Percentiles rank a stretch among this genome's conserved stretches.
Conservation (phyloP, 495 filamentous ascomycete species). For the Tuber brumale region DNA sequence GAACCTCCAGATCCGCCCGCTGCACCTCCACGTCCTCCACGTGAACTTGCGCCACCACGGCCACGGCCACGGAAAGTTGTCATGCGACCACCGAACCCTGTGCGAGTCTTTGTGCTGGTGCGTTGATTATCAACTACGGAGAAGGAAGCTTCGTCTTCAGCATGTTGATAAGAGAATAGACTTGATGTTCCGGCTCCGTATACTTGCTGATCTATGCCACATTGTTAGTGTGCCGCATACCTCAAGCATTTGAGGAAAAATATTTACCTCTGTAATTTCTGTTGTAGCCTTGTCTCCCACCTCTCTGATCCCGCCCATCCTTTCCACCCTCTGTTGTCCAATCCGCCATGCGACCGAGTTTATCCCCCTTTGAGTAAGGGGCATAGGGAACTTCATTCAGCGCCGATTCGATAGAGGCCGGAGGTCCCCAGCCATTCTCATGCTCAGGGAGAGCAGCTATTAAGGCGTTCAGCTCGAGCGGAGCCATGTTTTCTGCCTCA, state of each 20-base stretch:
- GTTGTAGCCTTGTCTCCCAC: slow-evolving; percentile 79
- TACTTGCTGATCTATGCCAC: slow-evolving; percentile 76
- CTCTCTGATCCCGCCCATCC: slow-evolving; percentile 62
- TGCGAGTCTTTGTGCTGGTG: slow-evolving; percentile 70
- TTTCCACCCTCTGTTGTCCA: slow-evolving; percentile 87
- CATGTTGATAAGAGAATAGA: slow-evolving; percentile 79
- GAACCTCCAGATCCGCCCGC: slow-evolving; percentile 49
- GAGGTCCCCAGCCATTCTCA: slow-evolving; percentile 78
- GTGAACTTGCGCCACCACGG: slow-evolving; percentile 54
- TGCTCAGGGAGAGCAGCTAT: slow-evolving; percentile 53
- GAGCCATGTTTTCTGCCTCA: slow-evolving; percentile 28
- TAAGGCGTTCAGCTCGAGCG: slow-evolving; percentile 41
- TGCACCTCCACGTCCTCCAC: slow-evolving; percentile 60
- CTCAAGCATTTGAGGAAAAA: slow-evolving; percentile 21
- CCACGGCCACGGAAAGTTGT: slow-evolving; percentile 83
- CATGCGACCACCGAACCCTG: slow-evolving; percentile 71
- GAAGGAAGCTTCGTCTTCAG: slow-evolving; percentile 95
- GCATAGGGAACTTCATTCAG: slow-evolving; percentile 93
- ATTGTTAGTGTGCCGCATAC: slow-evolving; percentile 14
- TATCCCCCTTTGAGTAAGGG: slow-evolving; percentile 96
- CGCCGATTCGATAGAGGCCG: slow-evolving; percentile 68
- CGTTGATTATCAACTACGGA: slow-evolving; percentile 93
- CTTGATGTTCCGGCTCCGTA: slow-evolving; percentile 85
- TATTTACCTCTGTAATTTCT: slow-evolving; percentile 78
- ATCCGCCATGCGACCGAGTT: slow-evolving; percentile 97